Evolutionary conservation across 495 filamentous ascomycete genomes (phyloP).

Genomic region (Penicillium odoratum): DNA sequence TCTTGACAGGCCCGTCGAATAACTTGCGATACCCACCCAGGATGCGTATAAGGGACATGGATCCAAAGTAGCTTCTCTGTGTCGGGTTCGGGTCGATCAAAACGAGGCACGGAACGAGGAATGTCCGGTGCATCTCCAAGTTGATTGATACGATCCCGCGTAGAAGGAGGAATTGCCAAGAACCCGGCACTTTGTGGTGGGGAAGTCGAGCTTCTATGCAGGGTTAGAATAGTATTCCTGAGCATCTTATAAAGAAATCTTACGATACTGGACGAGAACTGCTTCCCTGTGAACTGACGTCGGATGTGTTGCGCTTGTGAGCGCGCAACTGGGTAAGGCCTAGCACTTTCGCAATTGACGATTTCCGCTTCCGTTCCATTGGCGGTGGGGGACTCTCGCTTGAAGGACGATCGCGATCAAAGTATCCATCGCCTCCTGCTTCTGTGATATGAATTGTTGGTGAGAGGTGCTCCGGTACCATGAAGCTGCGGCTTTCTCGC

Average conservation of each 20-base stretch:
- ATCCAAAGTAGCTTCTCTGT: slow-evolving; percentile 62
- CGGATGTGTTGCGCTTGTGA: slow-evolving; percentile 20
- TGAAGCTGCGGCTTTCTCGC: slow-evolving; percentile 28
- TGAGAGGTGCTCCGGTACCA: slow-evolving; percentile 17
- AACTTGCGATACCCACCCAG: slow-evolving; percentile 59
- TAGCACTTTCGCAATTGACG: slow-evolving; percentile 12
- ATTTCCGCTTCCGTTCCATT: slow-evolving; percentile 4
- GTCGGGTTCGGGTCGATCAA: slow-evolving; percentile 41
- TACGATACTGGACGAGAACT: slow-evolving; percentile 27
- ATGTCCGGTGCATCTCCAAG: slow-evolving; percentile 22
- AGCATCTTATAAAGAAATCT: not conserved
- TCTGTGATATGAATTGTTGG: slow-evolving; percentile 39
- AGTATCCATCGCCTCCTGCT: slow-evolving; percentile 25
- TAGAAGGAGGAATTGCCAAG: slow-evolving; percentile 28
- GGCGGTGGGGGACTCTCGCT: slow-evolving; percentile 26
- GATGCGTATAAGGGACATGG: slow-evolving; percentile 65
- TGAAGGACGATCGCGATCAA: slow-evolving; percentile 22
- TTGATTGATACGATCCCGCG: slow-evolving; percentile 30
- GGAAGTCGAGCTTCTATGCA: slow-evolving; percentile 16
- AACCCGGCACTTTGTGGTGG: slow-evolving; percentile 24
- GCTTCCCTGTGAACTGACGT: slow-evolving; percentile 19
- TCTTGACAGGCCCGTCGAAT: slow-evolving; percentile 25
- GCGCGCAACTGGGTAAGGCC: slow-evolving; percentile 13
- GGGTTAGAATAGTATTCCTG: not conserved
- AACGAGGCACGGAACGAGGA: slow-evolving; percentile 34